A percentile compares a stretch with the other conserved stretches of the same genome.
Evolutionary conservation across 306 rosid genomes (phyloP).

Genomic region (Casuarina cunninghamiana): DNA sequence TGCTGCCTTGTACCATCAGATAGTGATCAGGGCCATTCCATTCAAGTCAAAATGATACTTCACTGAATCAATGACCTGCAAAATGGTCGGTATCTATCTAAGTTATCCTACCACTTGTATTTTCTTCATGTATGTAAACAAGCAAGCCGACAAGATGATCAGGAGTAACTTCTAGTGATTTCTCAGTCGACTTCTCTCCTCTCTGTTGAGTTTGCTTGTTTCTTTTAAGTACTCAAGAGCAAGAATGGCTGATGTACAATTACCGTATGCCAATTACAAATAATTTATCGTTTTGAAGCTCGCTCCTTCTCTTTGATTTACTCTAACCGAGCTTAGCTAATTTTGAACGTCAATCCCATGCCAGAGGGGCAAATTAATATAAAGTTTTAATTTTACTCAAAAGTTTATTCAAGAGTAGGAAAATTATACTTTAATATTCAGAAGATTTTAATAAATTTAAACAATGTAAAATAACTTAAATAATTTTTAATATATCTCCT

Average conservation of each 20-base stretch:
- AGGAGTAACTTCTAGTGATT: background rate
- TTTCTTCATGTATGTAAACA: background rate
- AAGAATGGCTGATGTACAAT: background rate
- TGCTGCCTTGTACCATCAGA: conserved; percentile 35
- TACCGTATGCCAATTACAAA: background rate
- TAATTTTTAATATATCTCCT: too few species aligned
- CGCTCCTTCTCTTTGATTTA: background rate
- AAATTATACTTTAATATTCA: too few species aligned
- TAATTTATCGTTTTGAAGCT: background rate
- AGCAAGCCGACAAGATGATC: background rate
- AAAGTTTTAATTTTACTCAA: too few species aligned
- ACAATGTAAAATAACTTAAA: too few species aligned
- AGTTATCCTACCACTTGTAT: background rate
- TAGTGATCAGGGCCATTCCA: conserved; percentile 35
- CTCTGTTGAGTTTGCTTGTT: background rate
- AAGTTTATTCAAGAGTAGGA: too few species aligned
- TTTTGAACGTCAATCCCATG: background rate
- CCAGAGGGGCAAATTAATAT: too few species aligned
- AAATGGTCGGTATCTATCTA: background rate
- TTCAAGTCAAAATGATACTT: conserved; percentile 24
- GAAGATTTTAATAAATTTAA: too few species aligned
- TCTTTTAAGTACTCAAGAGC: background rate
- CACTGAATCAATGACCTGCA: background rate
- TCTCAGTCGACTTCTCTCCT: background rate
- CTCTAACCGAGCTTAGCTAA: background rate